Percentiles rank a stretch among this genome's conserved stretches.
These are phyloP conservation scores for Colletotrichum theobromicola DNA, from an alignment of 2,329 filamentous ascomycete genomes.

Conservation along the genomic window DNA sequence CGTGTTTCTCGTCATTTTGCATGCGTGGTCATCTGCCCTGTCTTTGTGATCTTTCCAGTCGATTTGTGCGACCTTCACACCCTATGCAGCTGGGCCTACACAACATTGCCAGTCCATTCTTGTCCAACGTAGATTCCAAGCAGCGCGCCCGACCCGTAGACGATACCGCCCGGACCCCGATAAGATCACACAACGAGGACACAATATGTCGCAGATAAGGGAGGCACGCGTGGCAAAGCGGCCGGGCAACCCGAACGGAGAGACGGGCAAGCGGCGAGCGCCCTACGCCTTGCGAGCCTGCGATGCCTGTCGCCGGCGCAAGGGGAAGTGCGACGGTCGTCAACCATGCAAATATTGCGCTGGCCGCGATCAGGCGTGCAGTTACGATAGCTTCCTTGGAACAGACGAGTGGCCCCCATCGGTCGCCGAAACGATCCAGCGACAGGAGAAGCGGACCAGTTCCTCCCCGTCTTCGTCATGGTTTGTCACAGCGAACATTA, in stretches of 20 bases:
- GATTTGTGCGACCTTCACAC: neutral
- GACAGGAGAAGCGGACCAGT: neutral
- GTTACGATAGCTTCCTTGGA: slow-evolving; percentile 5
- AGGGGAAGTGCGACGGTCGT: slow-evolving; percentile 27
- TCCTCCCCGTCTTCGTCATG: neutral
- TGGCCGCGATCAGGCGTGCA: slow-evolving; percentile 19
- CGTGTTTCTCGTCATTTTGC: neutral
- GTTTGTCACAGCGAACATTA: neutral
- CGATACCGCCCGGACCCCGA: neutral
- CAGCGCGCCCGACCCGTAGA: neutral
- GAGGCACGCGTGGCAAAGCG: neutral
- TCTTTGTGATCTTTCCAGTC: neutral
- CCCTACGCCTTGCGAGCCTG: slow-evolving; percentile 27
- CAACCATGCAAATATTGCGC: slow-evolving; percentile 25
- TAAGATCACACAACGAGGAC: neutral
- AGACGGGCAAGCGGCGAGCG: slow-evolving; percentile 18
- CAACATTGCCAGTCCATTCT: neutral
- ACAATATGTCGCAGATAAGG: neutral
- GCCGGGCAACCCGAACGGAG: neutral
- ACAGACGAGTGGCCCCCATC: neutral
- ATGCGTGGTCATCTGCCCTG: neutral
- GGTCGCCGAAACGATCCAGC: neutral
- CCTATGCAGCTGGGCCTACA: neutral
- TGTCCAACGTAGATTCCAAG: neutral
- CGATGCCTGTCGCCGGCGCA: slow-evolving; percentile 27